Base-by-base conservation (phyloP, 257 asterid genomes). In the Nyctanthes arbortristis region DNA sequence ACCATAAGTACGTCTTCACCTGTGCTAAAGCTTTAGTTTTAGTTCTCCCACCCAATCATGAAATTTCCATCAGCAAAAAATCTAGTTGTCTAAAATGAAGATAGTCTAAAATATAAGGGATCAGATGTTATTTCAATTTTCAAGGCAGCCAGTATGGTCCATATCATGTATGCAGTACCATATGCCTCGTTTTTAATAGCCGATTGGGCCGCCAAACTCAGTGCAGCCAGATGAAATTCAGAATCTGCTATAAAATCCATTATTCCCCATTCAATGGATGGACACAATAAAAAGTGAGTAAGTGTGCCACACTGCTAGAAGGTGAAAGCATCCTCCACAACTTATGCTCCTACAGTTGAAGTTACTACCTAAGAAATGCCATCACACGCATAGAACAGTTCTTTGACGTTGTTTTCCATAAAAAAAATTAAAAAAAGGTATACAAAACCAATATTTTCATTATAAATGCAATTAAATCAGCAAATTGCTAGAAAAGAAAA, bases 311-410 rank as follows among this genome's bases (percentile, higher is more conserved):
- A 27, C 9, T 31, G 39, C 58, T 24, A 36, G 18, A 7, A 43
- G 43, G 52, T 36, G 18, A 10, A 4, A 11, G 27, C 37, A 24
- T 61, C 20, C 29, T 66, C 67, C 40, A 58, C 31, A 29, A 33
- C 27, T 64, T 11, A 25, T 34, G 73, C 33, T 52, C 14, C 34
- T 40, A 43, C 28, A 31, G 60, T 61, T 59, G 12, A 60, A 71
- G 65, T n/a, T 35, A 45, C 54, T 16, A 32, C 18, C 5, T 45
- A 36, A 33, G 66, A 40, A 32, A 65, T 65, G 55, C 8, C 35
- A 34, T 11, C 3, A 43, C 56, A 12, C n/a, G 4, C 5, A 20
- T 57, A 5, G 40, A 43, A n/a, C n/a, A n/a, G n/a, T n/a, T n/a
- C n/a, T n/a, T n/a, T n/a, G n/a, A n/a, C 39, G 68, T 64, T 57